Conservation (phyloP, 768 basidiomycete genomes). For the Chalciporus sphaerocephalus region DNA sequence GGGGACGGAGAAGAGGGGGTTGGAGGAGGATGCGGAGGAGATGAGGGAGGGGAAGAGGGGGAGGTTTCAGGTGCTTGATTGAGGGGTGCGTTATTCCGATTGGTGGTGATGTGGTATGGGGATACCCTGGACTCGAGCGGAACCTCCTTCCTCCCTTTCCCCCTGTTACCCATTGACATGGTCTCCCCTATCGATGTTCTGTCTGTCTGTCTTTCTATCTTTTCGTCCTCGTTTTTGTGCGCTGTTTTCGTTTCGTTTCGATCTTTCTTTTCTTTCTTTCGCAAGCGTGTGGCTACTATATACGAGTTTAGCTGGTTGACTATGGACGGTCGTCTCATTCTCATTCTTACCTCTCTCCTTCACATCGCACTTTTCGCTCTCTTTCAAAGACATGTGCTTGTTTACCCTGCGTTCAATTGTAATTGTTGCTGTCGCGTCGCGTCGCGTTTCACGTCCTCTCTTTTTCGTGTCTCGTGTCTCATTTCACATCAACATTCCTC, state of each 20-base stretch:
- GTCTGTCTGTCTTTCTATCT: no score
- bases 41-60: conserved; percentile 51
- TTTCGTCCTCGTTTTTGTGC: no score
- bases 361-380: no score
- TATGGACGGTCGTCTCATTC: neutral
- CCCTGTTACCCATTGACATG: neutral
- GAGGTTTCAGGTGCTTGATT: conserved; percentile 60
- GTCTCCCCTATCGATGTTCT: neutral
- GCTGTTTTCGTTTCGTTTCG: neutral
- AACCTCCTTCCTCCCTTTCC: neutral
- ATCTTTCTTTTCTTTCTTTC: neutral
- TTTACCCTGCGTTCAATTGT: no score
- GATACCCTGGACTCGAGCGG: neutral
- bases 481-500: no score
- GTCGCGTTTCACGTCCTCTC: no score
- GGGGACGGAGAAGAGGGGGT: conserved; percentile 32
- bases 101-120: neutral
- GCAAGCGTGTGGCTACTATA: conserved; percentile 14
- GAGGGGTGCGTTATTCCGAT: conserved; percentile 16
- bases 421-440: no score
- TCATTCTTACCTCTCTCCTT: no score
- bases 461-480: no score
- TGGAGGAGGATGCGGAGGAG: conserved; percentile 37
- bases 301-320: conserved; percentile 19
- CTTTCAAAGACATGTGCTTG: no score